Evolutionary conservation across 441 rosid species (phyloP).

Genomic region (Daphne laureola): DNA sequence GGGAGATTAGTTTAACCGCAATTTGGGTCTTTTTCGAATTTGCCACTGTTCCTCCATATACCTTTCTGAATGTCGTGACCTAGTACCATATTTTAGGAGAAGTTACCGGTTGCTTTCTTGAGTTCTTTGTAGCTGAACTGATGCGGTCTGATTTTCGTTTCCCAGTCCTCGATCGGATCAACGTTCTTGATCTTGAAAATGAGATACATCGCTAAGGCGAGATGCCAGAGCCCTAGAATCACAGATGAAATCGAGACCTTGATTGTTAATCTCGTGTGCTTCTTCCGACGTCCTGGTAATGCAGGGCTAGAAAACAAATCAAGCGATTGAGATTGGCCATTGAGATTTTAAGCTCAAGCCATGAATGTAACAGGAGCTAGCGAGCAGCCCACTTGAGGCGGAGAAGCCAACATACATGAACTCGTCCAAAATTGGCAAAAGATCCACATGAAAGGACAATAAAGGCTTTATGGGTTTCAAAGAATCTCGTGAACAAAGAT

Average conservation of each 20-base stretch:
- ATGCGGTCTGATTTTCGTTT: constrained; percentile 61
- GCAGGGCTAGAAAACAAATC: constrained; percentile 18
- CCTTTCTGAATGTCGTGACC: constrained; percentile 65
- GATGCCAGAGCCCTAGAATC: constrained; percentile 13
- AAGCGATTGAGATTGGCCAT: constrained; percentile 14
- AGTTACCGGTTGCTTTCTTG: constrained; percentile 58
- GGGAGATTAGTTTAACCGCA: constrained; percentile 68
- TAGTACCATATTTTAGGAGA: constrained; percentile 48
- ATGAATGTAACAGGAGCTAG: constrained; percentile 22
- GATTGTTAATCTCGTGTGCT: constrained; percentile 11
- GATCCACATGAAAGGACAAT: constrained; percentile 15
- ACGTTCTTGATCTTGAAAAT: constrained; percentile 33
- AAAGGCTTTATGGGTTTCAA: constrained; percentile 19
- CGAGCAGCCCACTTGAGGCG: constrained; percentile 19
- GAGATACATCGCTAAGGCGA: constrained; percentile 10
- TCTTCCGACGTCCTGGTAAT: constrained; percentile 14
- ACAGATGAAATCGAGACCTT: constrained; percentile 25
- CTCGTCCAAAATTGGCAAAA: constrained; percentile 12
- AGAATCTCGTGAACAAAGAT: no score
- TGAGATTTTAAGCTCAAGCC: constrained; percentile 30
- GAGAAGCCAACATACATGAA: constrained; percentile 24
- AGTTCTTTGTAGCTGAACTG: constrained; percentile 54
- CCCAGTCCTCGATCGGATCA: constrained; percentile 67
- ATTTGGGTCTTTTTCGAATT: constrained; percentile 38
- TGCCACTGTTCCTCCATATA: constrained; percentile 53